phyloP scores from a whole-genome alignment of 2,329 filamentous ascomycete species.

The Pseudonectria foliicola region DNA sequence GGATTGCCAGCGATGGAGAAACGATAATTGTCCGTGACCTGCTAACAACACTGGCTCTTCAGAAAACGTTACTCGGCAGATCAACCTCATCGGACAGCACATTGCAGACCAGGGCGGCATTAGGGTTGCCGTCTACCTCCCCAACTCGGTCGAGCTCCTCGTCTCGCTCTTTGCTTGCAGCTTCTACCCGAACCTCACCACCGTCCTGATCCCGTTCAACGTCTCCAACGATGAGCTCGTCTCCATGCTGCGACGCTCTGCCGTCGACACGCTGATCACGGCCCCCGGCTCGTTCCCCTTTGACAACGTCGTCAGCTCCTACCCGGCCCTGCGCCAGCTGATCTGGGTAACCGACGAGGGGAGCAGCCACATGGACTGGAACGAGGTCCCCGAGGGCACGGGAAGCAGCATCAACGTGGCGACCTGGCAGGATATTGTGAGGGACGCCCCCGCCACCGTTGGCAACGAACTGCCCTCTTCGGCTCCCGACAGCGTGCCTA shows the following conservation, averaged over 20 bases:
- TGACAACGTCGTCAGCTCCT: constrained; percentile 60
- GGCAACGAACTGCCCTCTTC: constrained; percentile 58
- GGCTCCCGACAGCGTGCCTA: constrained; percentile 45
- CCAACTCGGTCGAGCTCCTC: constrained; percentile 87
- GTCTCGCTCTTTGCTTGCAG: constrained; percentile 77
- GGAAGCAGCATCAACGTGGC: constrained; percentile 69
- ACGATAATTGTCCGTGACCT: not conserved
- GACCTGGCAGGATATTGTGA: constrained; percentile 89
- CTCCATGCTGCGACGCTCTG: constrained; percentile 63
- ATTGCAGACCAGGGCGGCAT: constrained; percentile 64
- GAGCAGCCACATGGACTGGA: constrained; percentile 92
- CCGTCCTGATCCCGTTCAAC: constrained; percentile 80
- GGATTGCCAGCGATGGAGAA: not conserved
- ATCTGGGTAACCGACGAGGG: constrained; percentile 92
- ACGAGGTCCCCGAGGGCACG: constrained; percentile 72
- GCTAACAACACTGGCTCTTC: not conserved
- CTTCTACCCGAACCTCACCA: constrained; percentile 74
- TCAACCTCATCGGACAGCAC: constrained; percentile 77
- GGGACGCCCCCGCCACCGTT: constrained; percentile 55
- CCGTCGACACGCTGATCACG: constrained; percentile 76
- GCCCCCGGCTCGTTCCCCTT: constrained; percentile 83
- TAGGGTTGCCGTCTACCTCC: constrained; percentile 81
- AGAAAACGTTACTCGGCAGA: constrained; percentile 73
- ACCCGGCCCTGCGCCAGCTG: constrained; percentile 65
- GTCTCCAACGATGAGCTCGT: constrained; percentile 62